Conservation (phyloP, 2,329 filamentous ascomycete genomes). For the Cyphellophora attinorum region DNA sequence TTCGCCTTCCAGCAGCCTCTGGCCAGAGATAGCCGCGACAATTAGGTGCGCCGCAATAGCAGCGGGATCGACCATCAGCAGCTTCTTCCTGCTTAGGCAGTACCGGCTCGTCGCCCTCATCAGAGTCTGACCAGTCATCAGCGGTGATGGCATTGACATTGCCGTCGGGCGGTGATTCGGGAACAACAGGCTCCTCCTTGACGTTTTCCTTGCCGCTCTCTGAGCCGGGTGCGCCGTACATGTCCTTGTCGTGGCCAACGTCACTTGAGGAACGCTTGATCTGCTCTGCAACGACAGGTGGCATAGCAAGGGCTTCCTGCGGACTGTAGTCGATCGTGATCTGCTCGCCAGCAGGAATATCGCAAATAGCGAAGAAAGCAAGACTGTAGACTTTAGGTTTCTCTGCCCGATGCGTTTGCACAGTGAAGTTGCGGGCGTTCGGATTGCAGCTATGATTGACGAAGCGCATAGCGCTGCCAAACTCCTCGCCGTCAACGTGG, state of each 20-base stretch:
- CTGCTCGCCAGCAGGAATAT: constrained; percentile 32
- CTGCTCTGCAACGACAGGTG: constrained; percentile 5
- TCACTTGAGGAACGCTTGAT: too few species aligned
- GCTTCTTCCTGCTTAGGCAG: too few species aligned
- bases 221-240: constrained; percentile 5
- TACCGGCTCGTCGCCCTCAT: too few species aligned
- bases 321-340: constrained; percentile 40
- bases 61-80: constrained; percentile 28
- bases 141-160: neutral
- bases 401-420: constrained; percentile 26
- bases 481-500: constrained; percentile 33
- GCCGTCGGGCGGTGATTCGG: neutral
- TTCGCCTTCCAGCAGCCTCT: constrained; percentile 15
- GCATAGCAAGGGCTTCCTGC: constrained; percentile 5
- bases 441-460: constrained; percentile 41
- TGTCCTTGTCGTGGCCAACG: constrained; percentile 1
- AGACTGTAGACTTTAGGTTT: constrained; percentile 33
- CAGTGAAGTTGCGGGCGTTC: constrained; percentile 35
- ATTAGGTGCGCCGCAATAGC: constrained; percentile 30
- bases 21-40: constrained; percentile 25
- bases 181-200: neutral
- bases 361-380: constrained; percentile 35
- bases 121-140: too few species aligned
- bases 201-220: constrained; percentile 8
- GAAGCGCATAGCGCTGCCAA: constrained; percentile 33